phyloP scores from a whole-genome alignment of 106 monocot species.

The Allium sativum region DNA sequence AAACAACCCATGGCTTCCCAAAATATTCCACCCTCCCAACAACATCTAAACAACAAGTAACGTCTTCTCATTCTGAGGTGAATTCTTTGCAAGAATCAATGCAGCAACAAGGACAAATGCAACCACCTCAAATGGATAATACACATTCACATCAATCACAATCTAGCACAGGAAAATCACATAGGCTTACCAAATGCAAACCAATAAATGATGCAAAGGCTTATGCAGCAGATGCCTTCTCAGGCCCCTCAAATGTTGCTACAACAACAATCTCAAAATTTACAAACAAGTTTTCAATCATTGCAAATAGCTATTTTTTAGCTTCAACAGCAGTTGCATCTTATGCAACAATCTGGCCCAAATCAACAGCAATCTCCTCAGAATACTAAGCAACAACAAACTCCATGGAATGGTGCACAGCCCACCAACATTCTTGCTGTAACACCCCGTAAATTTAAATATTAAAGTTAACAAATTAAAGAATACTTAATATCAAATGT shows the following conservation, averaged over 20 bases:
- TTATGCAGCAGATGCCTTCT: conserved; percentile 49
- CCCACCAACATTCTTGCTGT: conserved; percentile 23
- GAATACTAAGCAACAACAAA: conserved; percentile 36
- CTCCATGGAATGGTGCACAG: conserved; percentile 33
- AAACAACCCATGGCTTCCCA: conserved; percentile 40
- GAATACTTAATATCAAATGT: too few species aligned
- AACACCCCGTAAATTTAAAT: too few species aligned
- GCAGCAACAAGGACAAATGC: conserved; percentile 51
- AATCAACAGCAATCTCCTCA: conserved; percentile 54
- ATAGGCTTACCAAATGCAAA: conserved; percentile 23
- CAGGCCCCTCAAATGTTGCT: conserved; percentile 32
- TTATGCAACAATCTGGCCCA: conserved; percentile 62
- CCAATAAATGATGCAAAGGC: conserved; percentile 58
- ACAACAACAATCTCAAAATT: conserved; percentile 71
- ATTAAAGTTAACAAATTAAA: too few species aligned
- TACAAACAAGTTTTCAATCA: conserved; percentile 74
- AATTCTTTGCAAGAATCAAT: conserved; percentile 27
- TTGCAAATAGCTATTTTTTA: conserved; percentile 72
- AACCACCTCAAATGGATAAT: conserved; percentile 35
- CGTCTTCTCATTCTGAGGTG: conserved; percentile 24
- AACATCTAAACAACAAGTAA: conserved; percentile 26
- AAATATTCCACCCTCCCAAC: conserved; percentile 29
- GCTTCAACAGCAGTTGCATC: conserved; percentile 75
- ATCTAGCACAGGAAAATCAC: conserved; percentile 34
- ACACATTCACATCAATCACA: conserved; percentile 1